Base-by-base conservation (phyloP, 768 basidiomycete species). In the Zangia roseola region DNA sequence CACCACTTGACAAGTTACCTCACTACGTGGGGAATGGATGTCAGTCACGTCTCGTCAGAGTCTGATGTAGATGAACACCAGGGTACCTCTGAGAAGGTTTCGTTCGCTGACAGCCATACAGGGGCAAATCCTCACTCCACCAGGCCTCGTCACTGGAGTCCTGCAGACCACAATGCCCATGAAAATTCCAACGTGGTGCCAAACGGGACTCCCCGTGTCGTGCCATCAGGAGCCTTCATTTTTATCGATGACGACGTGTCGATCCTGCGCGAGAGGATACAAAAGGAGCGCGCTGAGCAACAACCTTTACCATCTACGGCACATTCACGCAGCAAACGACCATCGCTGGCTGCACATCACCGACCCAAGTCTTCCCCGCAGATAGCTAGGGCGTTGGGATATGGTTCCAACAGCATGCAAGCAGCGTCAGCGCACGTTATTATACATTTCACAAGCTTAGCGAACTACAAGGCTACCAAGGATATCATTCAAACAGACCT, bases 21-120 rank as follows among this genome's bases (percentile, higher is more conserved):
- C 49, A 90, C 89, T 19, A 81, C 88, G 6, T 98, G 95, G 95
- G 94, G 94, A 12, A 80, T 97, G 84, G 91, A 95, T 59, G 85
- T 97, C 36, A 84, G 81, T 43, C 92, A 94, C 69, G 75, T 84
- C 37, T 82, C 85, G 8, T 73, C 79, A 2, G 83, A 84, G 43
- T 74, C 76, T 10, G 79, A 77, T 19, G 66, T 67, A 2, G 83
- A 88, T 43, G 64, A 60, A n/a, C 44, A 52, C 30, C 68, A 57
- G 31, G 23, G 25, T 35, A 10, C 47, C 23, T 42, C 34, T 21
- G 68, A 67, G 26, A 58, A 40, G 47, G 19, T 38, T 19, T 45
- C 47, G 16, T 51, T 47, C 26, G 19, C 55, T 2, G 53, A 50
- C 38, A 52, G 38, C 31, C 51, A 40, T 19, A 40, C 40, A 12